These are phyloP conservation scores for Nadsonia fulvescens DNA, from an alignment of 805 yeast species.

Conservation along the genomic window DNA sequence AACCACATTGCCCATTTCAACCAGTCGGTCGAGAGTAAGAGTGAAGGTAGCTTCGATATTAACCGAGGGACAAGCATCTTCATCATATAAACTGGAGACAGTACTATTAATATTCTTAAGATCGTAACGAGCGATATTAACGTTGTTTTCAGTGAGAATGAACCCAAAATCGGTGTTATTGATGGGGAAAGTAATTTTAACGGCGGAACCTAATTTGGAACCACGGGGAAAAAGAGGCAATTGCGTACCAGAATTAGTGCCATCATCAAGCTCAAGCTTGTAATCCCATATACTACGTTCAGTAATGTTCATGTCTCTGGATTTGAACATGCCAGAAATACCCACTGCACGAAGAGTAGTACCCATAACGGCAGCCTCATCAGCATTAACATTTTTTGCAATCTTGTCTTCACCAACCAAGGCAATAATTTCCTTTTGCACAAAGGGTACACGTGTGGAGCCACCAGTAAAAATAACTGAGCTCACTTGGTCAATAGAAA, in stretches of 20 bases:
- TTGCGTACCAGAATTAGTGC: constrained; percentile 11
- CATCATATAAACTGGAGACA: constrained; percentile 11
- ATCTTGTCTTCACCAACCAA: constrained; percentile 43
- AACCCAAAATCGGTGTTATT: constrained; percentile 13
- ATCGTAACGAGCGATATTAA: constrained; percentile 20
- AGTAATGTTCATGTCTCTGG: constrained; percentile 38
- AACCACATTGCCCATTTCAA: no score
- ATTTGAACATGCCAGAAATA: constrained; percentile 47
- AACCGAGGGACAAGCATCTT: constrained; percentile 6
- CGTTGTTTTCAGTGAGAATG: constrained; percentile 13
- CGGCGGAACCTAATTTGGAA: constrained; percentile 19
- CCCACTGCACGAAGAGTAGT: constrained; percentile 70
- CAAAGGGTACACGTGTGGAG: constrained; percentile 74
- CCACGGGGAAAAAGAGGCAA: constrained; percentile 34
- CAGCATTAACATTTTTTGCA: constrained; percentile 81
- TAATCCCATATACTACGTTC: constrained; percentile 39
- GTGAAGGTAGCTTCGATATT: constrained; percentile 5
- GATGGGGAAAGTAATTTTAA: constrained; percentile 20
- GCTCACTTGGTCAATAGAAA: constrained; percentile 23
- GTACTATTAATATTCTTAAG: constrained; percentile 11
- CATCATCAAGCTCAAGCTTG: constrained; percentile 20
- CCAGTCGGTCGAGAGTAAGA: no score
- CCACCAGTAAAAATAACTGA: constrained; percentile 83
- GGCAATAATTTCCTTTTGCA: constrained; percentile 37
- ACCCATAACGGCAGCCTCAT: constrained; percentile 86